Base-by-base conservation (phyloP, 768 basidiomycete genomes). In the Kwoniella sp. region DNA sequence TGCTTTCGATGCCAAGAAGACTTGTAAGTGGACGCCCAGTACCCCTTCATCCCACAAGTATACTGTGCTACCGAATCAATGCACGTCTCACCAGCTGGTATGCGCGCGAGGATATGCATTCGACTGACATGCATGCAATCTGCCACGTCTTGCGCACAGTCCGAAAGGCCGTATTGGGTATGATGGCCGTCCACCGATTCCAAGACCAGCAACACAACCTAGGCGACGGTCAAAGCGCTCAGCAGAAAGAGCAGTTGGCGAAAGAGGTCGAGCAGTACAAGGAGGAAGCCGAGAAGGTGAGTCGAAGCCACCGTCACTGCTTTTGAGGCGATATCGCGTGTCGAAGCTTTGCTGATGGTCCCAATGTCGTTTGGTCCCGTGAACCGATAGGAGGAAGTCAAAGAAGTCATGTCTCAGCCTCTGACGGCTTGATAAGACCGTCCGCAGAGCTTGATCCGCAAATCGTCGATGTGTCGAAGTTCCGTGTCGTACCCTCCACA, bases 121-220 rank as follows among this genome's bases (percentile, higher is more conserved):
- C 17, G 12, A 47, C 25, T 41, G 37, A 58, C 4, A 22, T 23
- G 37, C 4, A 8, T 55, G 34, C 26, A 29, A n/a, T 20, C 11
- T 55, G 62, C 23, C 20, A 71, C 58, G 8, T 20, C 17, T 3
- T 20, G 41, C 41, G 11, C 41, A 63, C 55, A 93, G 92, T 92
- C 91, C 89, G 89, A 71, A 91, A 90, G 78, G 92, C 91, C 2
- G 90, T 91, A 2, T 85, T 89, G 75, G 87, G 90, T 55, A 91
- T 95, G 84, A 88, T 89, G 77, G 92, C 93, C 13, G 85, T 92
- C 80, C 88, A 87, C 72, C 85, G 92, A 64, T 88, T 95, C 88
- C 71, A 77, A 64, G 79, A 80, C 59, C 37, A 63, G 37, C 63
- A 70, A 26, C 37, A 60, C 13, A 63, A 67, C 2, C 51, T 65